Evolutionary conservation across 371 early-diverging fungal species (phyloP).

Genomic region (Mucor velutinosus): DNA sequence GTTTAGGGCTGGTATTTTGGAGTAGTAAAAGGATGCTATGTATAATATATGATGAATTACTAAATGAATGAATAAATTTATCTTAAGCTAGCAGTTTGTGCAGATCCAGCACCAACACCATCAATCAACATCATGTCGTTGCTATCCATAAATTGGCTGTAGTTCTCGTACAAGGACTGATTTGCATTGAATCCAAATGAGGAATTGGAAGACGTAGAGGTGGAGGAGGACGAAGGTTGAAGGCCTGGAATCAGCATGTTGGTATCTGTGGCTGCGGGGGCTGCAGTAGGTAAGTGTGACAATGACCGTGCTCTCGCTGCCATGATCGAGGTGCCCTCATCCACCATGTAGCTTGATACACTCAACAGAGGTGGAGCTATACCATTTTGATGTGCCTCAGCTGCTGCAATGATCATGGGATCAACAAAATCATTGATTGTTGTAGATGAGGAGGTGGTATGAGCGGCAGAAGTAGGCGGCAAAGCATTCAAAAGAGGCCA

Average conservation of each 20-base stretch:
- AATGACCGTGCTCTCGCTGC: slow-evolving; percentile 18
- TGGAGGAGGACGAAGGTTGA: slow-evolving; percentile 26
- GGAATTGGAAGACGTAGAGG: slow-evolving; percentile 16
- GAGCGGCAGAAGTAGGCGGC: not conserved
- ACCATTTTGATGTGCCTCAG: slow-evolving; percentile 16
- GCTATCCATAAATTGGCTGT: slow-evolving; percentile 18
- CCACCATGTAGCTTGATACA: slow-evolving; percentile 8
- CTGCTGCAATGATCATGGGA: slow-evolving; percentile 35
- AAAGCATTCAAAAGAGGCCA: slow-evolving; percentile 21
- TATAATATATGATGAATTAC: not conserved
- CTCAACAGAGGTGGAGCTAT: slow-evolving; percentile 11
- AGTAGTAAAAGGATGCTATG: not conserved
- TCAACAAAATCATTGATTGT: slow-evolving; percentile 23
- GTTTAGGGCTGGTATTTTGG: not conserved
- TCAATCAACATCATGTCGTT: slow-evolving; percentile 22
- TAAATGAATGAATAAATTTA: not conserved
- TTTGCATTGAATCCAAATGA: slow-evolving; percentile 9
- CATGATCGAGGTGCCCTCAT: slow-evolving; percentile 14
- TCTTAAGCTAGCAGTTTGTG: not conserved
- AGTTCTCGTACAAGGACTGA: not conserved
- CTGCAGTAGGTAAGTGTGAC: slow-evolving; percentile 6
- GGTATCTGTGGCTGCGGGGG: not conserved
- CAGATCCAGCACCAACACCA: not conserved
- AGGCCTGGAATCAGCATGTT: slow-evolving; percentile 18
- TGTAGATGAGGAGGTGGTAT: not conserved